Base-by-base conservation (phyloP, 768 basidiomycete species). In the Lactarius deliciosus region DNA sequence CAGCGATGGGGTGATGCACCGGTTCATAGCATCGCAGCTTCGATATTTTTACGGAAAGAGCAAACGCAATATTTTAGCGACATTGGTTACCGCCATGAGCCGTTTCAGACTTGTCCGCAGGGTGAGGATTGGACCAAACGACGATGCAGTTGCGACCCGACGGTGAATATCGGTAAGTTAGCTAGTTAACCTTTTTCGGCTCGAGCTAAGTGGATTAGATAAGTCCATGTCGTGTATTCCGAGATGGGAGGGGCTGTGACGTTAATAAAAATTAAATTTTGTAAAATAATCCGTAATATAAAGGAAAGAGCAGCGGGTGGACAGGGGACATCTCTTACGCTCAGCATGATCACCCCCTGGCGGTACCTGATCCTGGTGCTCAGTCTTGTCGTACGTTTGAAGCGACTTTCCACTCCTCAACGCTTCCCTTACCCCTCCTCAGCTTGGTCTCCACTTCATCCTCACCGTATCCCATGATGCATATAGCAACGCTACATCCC, bases 1-100 rank as follows among this genome's bases (percentile, higher is more conserved):
- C 66, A 90, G 83, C 81, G 88, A 57, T 90, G 90, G 91, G 92
- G 92, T 32, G 92, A 93, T 74, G 92, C 92, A 1, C 92, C 91
- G 0, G 88, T 95, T 0, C 93, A 94, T 71, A 90, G 88, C 63
- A 91, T 94, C 65, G 92, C 89, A 9, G 92, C 85, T 8, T 85
- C 91, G 0, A 77, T 92, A n/a, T 90, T 94, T 74, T 86, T 90
- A 5, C 78, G 81, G 32, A 89, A 85, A 74, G 85, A 89, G 43
- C 89, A 91, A 73, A 78, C 94, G 34, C 90, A 93, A 75, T 95
- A 89, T 75, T 94, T 94, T 77, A 72, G 80, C 54, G 90, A 94
- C 72, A 91, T 95, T 50, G 94, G 92, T 0, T 95, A 94, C 75
- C 79, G 83, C 68, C 92, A 94, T 68, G 86, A 91, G 64, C 86